Base-by-base conservation (phyloP, 1,284 basidiomycete species). In the Agaricales sp. region DNA sequence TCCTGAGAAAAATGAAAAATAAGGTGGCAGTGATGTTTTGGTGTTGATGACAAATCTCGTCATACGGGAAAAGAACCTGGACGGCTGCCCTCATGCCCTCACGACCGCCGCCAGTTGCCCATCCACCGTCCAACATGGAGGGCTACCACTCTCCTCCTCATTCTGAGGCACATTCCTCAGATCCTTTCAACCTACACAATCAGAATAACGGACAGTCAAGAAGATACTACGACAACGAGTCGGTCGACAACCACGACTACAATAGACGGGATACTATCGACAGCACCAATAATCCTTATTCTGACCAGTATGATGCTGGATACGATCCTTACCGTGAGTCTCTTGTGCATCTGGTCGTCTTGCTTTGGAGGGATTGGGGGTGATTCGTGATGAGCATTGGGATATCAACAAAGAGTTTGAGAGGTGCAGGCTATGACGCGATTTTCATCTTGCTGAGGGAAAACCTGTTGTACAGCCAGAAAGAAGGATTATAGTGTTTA, bases 201-300 rank as follows among this genome's bases (percentile, higher is more conserved):
- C n/a, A n/a, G n/a, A n/a, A n/a, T n/a, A n/a, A n/a, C n/a, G n/a
- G n/a, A n/a, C 59, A 63, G 45, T 63, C 69, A 56, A 66, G 68
- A 46, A 69, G 76, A 60, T 85, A 84, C 62, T 79, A 85, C 58
- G 87, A 90, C 71, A 80, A 78, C 59, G 86, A 89, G 55, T 82
- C 82, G 30, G 87, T 87, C 63, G 69, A 75, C 53, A 82, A 84
- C 58, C 65, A 44, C 52, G 59, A 41, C 19, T 6, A 23, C 16
- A 46, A 46, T 12, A 23, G 45, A n/a, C 22, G 18, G 30, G 30
- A 35, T 35, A 35, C 30, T 11, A 30, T 46, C 13, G 64, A 67
- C 23, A 70, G 65, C 6, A 55, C 69, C 50, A 75, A 81, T 52
- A 79, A 78, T 48, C 72, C 73, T 49, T 77, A 74, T 61, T 82